phyloP scores from a whole-genome alignment of 352 stramenopile genomes.

The Globisporangium orthogonon region DNA sequence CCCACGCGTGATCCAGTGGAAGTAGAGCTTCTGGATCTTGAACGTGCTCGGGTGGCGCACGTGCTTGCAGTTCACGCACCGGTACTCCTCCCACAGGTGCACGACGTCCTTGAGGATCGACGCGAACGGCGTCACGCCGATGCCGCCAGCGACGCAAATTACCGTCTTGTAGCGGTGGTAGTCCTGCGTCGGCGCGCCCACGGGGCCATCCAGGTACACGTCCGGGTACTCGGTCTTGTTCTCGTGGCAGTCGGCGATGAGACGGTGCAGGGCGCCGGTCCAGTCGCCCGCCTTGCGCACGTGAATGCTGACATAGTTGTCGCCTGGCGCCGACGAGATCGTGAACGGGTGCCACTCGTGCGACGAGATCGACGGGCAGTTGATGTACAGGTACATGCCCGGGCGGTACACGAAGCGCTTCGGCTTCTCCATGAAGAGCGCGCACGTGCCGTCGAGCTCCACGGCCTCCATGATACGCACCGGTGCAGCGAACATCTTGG shows the following conservation, averaged over 20 bases:
- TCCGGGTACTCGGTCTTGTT: slow-evolving; percentile 13
- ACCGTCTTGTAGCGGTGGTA: slow-evolving; percentile 53
- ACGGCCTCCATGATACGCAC: slow-evolving; percentile 40
- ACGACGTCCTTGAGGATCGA: slow-evolving; percentile 70
- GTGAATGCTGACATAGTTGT: slow-evolving; percentile 60
- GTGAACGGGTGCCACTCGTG: slow-evolving; percentile 91
- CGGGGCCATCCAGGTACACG: slow-evolving; percentile 48
- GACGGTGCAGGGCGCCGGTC: slow-evolving; percentile 46
- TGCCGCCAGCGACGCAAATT: slow-evolving; percentile 61
- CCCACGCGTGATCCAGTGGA: slow-evolving; percentile 79
- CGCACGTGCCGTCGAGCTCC: slow-evolving; percentile 43
- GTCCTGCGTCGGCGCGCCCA: slow-evolving; percentile 55
- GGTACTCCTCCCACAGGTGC: slow-evolving; percentile 53
- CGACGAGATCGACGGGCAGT: slow-evolving; percentile 66
- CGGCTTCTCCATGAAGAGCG: slow-evolving; percentile 63
- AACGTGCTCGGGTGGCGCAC: slow-evolving; percentile 62
- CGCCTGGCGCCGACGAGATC: slow-evolving; percentile 78
- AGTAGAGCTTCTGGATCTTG: slow-evolving; percentile 75
- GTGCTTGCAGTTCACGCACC: slow-evolving; percentile 38
- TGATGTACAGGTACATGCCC: slow-evolving; percentile 82
- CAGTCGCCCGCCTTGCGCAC: slow-evolving; percentile 66
- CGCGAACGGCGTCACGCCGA: slow-evolving; percentile 66
- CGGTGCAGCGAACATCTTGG: slow-evolving; percentile 39
- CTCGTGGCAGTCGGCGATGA: slow-evolving; percentile 31
- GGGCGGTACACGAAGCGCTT: slow-evolving; percentile 46